phyloP scores from a whole-genome alignment of 352 stramenopile species.

The Globisporangium irregulare region DNA sequence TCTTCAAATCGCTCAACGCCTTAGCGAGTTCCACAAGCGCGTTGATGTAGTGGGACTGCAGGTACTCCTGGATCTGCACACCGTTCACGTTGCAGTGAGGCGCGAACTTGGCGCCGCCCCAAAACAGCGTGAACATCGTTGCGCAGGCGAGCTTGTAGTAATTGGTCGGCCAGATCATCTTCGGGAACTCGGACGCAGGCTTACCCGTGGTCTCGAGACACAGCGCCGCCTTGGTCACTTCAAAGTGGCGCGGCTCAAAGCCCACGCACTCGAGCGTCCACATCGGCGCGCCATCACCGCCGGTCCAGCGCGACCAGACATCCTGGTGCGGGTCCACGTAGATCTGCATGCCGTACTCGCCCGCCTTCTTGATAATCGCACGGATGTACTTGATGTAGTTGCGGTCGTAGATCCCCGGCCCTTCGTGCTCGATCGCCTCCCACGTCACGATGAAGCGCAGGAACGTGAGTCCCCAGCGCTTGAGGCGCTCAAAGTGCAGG shows the following conservation, averaged over 20 bases:
- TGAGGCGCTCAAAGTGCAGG: conserved; percentile 71
- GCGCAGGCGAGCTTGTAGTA: conserved; percentile 88
- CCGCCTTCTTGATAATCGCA: conserved; percentile 53
- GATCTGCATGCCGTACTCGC: conserved; percentile 62
- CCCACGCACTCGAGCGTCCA: conserved; percentile 87
- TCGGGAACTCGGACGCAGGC: conserved; percentile 49
- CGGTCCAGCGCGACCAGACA: conserved; percentile 90
- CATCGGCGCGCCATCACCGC: conserved; percentile 84
- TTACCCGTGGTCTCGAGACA: conserved; percentile 63
- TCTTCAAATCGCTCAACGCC: conserved; percentile 57
- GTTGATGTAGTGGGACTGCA: conserved; percentile 86
- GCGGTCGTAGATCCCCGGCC: conserved; percentile 76
- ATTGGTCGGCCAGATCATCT: conserved; percentile 93
- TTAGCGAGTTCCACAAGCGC: conserved; percentile 68
- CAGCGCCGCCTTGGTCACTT: conserved; percentile 66
- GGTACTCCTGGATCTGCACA: conserved; percentile 78
- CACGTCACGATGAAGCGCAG: conserved; percentile 86
- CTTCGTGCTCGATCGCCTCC: conserved; percentile 88
- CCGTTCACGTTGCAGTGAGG: conserved; percentile 64
- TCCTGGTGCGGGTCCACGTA: conserved; percentile 92
- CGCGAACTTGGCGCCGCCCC: conserved; percentile 65
- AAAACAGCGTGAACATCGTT: conserved; percentile 93
- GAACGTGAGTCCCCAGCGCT: conserved; percentile 83
- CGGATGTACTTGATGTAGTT: conserved; percentile 83
- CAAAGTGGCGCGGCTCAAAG: conserved; percentile 74